Evolutionary conservation across 2,329 filamentous ascomycete species (phyloP), one percentile per base, ranked within the genome.

Genomic region (Metarhizium humberi): DNA sequence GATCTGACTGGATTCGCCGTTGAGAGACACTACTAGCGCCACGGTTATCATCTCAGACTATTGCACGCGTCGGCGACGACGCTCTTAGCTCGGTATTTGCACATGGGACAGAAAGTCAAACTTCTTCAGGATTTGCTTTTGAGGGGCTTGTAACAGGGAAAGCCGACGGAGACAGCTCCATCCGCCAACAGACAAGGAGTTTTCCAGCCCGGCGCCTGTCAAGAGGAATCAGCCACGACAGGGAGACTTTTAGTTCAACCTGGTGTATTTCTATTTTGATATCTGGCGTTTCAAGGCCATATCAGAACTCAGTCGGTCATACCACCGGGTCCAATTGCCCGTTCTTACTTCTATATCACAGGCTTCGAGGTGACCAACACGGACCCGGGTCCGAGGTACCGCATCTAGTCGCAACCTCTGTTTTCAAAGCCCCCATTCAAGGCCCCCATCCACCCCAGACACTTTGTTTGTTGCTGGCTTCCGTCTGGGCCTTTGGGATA

Each of bases 371-470:
- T 34, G 38, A 34, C 29, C 51, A 48, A 36, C n/a, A 32, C 16
- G 6, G 25, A 16, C 56, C 50, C 52, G 49, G 54, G 48, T 55
- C 54, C 55, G 52, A 56, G 49, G 50, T 52, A 43, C 45, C 42
- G 34, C 50, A 30, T 13, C 38, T 30, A 30, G 40, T 54, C 43
- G 54, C 46, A 53, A 56, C 56, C 30, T 45, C 50, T 55, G 51
- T 32, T 47, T 34, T 34, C 36, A 52, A 55, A 50, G 50, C 53
- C 55, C 57, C 50, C 55, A 50, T 34, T 34, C 36, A 52, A 55
- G 50, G 50, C 53, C 55, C 57, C 50, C 55, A 50, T 49, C 49
- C 52, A 50, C 45, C 54, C 42, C 32, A n/a, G 54, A 30, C 51
- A 51, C 51, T 50, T 29, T 50, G 55, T 51, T 51, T 34, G 16